phyloP scores from a whole-genome alignment of 352 stramenopile species.

The Vaucheria bursata region DNA sequence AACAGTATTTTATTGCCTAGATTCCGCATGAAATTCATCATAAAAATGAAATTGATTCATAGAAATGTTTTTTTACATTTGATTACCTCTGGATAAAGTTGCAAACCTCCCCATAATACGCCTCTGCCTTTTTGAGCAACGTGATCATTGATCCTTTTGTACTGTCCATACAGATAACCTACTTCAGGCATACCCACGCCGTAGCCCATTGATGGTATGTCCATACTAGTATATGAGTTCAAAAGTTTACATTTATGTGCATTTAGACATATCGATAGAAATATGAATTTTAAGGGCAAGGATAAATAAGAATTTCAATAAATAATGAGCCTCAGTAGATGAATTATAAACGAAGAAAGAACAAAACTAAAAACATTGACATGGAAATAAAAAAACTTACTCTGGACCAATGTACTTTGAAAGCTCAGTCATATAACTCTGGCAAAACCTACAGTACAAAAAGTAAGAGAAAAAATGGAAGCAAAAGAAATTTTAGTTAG shows the following conservation, averaged over 20 bases:
- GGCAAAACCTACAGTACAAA: conserved; percentile 69
- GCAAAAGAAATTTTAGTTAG: neutral
- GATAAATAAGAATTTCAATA: no score
- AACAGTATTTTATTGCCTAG: no score
- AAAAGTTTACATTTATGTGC: neutral
- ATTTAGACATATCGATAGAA: neutral
- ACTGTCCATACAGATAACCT: conserved; percentile 85
- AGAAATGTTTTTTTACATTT: no score
- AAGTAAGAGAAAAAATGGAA: neutral
- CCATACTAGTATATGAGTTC: conserved; percentile 50
- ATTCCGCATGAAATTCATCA: no score
- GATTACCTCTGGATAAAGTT: conserved; percentile 80
- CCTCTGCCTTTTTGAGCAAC: conserved; percentile 59
- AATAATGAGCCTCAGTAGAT: no score
- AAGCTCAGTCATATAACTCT: conserved; percentile 95
- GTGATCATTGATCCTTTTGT: conserved; percentile 80
- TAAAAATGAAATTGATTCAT: neutral
- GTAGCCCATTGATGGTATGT: conserved; percentile 87
- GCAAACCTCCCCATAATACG: conserved; percentile 72
- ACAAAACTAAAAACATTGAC: neutral
- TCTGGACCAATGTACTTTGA: conserved; percentile 94
- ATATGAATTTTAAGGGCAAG: no score
- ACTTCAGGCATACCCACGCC: conserved; percentile 79
- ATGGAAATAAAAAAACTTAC: neutral
- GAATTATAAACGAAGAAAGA: neutral